These are phyloP conservation scores for Coniochaeta sp. DNA, from an alignment of 2,329 filamentous ascomycete genomes.

Conservation along the genomic window DNA sequence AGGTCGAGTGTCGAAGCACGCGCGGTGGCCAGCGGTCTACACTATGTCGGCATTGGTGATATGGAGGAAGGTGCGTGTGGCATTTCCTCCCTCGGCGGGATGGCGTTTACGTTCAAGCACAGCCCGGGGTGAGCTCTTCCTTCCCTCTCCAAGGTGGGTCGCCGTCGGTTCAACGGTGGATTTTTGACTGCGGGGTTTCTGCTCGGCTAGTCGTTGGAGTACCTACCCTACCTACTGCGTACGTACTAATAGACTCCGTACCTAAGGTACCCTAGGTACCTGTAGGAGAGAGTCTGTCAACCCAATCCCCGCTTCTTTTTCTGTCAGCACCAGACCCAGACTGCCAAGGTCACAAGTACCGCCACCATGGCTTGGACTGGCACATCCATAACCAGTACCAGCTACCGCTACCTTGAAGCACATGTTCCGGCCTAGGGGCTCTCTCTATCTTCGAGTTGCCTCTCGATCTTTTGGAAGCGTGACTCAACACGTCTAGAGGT, in stretches of 20 bases:
- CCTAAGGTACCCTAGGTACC: too few relatives aligned
- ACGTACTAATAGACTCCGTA: too few relatives aligned
- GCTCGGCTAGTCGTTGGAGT: not conserved
- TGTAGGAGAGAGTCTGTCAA: not conserved
- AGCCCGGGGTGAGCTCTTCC: not conserved
- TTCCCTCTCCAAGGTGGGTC: too few relatives aligned
- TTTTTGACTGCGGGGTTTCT: not conserved
- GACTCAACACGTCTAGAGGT: too few relatives aligned
- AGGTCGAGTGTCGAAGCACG: not conserved
- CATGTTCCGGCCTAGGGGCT: too few relatives aligned
- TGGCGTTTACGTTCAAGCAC: not conserved
- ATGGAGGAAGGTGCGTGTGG: not conserved
- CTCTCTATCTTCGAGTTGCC: too few relatives aligned
- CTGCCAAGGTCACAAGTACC: not conserved
- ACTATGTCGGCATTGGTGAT: not conserved
- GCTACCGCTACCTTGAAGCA: too few relatives aligned
- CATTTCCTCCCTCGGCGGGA: not conserved
- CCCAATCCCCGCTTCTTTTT: not conserved
- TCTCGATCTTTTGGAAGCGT: too few relatives aligned
- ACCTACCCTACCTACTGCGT: too few relatives aligned
- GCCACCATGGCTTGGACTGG: not conserved
- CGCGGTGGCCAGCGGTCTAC: not conserved
- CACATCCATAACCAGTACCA: too few relatives aligned
- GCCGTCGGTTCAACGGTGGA: too few relatives aligned
- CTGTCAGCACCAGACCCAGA: not conserved